Evolutionary conservation across 108 stramenopile genomes (phyloP).

Genomic region (Seminavis robusta): DNA sequence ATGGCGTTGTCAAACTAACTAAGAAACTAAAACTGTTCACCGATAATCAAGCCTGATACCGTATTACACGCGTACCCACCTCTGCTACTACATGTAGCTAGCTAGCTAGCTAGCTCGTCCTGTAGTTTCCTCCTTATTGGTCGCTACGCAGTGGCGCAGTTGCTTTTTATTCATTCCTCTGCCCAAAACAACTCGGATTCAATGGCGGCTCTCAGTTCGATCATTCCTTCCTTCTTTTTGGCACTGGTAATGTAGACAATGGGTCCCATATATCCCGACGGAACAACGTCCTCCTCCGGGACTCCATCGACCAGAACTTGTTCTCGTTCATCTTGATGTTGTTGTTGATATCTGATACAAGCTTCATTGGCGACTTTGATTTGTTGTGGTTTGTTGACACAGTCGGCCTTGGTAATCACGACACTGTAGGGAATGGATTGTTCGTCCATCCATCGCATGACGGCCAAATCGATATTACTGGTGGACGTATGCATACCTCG

Average conservation of each 20-base stretch:
- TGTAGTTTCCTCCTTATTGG: no score
- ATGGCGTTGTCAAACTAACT: no score
- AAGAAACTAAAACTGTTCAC: no score
- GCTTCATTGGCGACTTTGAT: constrained; percentile 67
- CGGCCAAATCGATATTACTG: constrained; percentile 48
- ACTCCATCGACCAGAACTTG: neutral
- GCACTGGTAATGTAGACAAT: constrained; percentile 58
- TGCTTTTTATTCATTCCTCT: no score
- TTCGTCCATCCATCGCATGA: constrained; percentile 85
- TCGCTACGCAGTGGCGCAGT: no score
- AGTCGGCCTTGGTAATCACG: constrained; percentile 84
- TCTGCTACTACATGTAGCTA: no score
- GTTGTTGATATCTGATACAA: constrained; percentile 65
- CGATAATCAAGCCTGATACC: no score
- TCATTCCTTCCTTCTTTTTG: constrained; percentile 28
- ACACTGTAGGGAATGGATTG: constrained; percentile 66
- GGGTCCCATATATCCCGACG: constrained; percentile 21
- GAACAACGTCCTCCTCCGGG: neutral
- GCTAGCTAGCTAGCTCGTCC: no score
- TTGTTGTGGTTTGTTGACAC: constrained; percentile 26
- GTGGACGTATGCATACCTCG: constrained; percentile 20
- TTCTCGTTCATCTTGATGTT: neutral
- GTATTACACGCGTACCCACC: no score
- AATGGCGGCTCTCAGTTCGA: constrained; percentile 39
- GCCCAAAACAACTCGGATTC: constrained; percentile 61